Conservation (phyloP, 495 filamentous ascomycete species). For the Penicillium samsonianum region DNA sequence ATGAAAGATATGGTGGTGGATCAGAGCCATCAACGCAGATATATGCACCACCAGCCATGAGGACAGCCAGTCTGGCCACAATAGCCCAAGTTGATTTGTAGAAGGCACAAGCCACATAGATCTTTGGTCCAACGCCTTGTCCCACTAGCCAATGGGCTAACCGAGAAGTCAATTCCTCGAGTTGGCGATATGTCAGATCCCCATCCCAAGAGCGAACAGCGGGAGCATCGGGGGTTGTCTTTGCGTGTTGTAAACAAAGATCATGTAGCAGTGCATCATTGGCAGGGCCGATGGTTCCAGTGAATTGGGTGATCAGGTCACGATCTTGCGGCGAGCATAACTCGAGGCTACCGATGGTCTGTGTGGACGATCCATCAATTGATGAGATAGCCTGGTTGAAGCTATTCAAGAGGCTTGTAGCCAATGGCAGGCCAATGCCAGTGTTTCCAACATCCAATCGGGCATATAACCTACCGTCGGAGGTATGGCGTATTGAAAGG, state of each 20-base stretch:
- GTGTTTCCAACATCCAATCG: conserved; percentile 11
- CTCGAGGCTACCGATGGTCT: conserved; percentile 15
- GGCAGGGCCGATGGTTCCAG: conserved; percentile 10
- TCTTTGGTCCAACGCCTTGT: conserved; percentile 23
- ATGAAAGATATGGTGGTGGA: conserved; percentile 35
- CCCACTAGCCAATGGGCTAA: conserved; percentile 29
- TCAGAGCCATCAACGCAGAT: conserved; percentile 53
- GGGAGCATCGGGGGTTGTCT: conserved; percentile 14
- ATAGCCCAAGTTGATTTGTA: conserved; percentile 38
- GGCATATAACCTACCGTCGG: conserved; percentile 13
- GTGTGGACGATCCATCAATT: conserved; percentile 1
- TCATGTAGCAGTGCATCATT: conserved; percentile 22
- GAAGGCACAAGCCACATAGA: conserved; percentile 33
- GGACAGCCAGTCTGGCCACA: conserved; percentile 31
- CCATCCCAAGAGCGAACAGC: conserved; percentile 37
- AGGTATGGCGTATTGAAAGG: conserved; percentile 12
- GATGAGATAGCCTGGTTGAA: conserved; percentile 21
- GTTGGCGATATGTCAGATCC: conserved; percentile 33
- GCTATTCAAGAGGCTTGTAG: conserved; percentile 21
- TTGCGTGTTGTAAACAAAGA: conserved; percentile 16
- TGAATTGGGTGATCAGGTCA: conserved; percentile 13
- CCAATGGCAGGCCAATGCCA: conserved; percentile 7
- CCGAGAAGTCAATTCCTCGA: conserved; percentile 24
- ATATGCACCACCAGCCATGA: conserved; percentile 47
- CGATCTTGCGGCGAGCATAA: conserved; percentile 18